These are phyloP conservation scores for Sporodiniella umbellata DNA, from an alignment of 371 early-diverging fungal species.

Conservation along the genomic window DNA sequence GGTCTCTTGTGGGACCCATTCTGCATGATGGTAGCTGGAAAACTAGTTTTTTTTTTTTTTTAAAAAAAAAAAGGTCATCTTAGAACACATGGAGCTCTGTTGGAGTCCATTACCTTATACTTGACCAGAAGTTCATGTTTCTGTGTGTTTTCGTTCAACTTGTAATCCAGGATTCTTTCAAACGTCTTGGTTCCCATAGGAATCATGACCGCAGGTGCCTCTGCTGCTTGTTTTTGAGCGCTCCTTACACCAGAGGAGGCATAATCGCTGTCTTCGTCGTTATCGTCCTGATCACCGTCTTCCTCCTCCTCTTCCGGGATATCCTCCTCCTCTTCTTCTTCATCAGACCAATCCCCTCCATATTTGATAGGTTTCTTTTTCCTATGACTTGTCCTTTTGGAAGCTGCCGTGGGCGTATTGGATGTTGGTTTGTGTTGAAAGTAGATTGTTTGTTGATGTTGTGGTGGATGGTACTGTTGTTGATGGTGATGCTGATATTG, in stretches of 20 bases:
- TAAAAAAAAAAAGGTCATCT: not conserved
- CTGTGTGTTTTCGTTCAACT: conserved; percentile 29
- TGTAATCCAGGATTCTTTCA: conserved; percentile 56
- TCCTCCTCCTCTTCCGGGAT: conserved; percentile 5
- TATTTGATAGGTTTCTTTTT: conserved; percentile 14
- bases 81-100: no score
- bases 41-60: conserved; percentile 21
- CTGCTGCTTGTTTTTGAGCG: conserved; percentile 1
- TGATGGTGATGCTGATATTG: conserved; percentile 7
- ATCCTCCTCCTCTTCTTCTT: conserved; percentile 11
- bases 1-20: conserved; percentile 71
- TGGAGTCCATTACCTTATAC: conserved; percentile 55
- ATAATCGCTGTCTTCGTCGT: conserved; percentile 6
- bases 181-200: conserved; percentile 62
- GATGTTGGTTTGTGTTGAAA: conserved; percentile 15
- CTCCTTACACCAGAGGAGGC: not conserved
- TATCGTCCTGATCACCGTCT: conserved; percentile 7
- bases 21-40: conserved; percentile 80
- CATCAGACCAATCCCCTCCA: conserved; percentile 14
- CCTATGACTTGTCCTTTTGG: conserved; percentile 7
- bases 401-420: not conserved
- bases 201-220: conserved; percentile 56
- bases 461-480: not conserved
- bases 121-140: conserved; percentile 56
- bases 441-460: conserved; percentile 1